These are phyloP conservation scores for Neopestalotiopsis sp. DNA, from an alignment of 2,329 filamentous ascomycete genomes.

Conservation along the genomic window DNA sequence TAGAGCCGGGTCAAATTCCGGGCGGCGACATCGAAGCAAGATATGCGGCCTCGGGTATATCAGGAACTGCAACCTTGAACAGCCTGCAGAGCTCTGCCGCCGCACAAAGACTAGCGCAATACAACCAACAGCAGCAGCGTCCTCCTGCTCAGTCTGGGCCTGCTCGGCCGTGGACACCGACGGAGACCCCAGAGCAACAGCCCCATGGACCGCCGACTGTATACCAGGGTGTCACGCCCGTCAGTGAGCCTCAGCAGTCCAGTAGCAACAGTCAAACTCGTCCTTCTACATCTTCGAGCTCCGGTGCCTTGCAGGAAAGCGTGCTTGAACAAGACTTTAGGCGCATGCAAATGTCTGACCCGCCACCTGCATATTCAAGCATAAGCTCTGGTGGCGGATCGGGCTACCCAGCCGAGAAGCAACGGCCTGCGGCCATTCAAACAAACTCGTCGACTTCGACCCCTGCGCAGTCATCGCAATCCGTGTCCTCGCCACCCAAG, in stretches of 20 bases:
- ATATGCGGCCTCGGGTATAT: slow-evolving; percentile 90
- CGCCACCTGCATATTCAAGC: slow-evolving; percentile 94
- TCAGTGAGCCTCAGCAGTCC: slow-evolving; percentile 57
- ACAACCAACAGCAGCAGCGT: slow-evolving; percentile 62
- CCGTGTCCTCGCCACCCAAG: slow-evolving; percentile 38
- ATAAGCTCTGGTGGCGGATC: slow-evolving; percentile 60
- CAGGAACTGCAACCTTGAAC: slow-evolving; percentile 81
- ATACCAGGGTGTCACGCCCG: slow-evolving; percentile 83
- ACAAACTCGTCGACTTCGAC: slow-evolving; percentile 23
- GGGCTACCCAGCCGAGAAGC: slow-evolving; percentile 82
- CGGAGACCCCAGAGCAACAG: slow-evolving; percentile 83
- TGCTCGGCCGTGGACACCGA: slow-evolving; percentile 89
- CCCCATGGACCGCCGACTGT: slow-evolving; percentile 90
- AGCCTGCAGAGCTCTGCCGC: slow-evolving; percentile 83
- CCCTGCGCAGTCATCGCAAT: slow-evolving; percentile 20
- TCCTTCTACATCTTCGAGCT: slow-evolving; percentile 25
- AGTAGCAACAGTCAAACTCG: slow-evolving; percentile 48
- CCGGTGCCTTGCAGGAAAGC: slow-evolving; percentile 59
- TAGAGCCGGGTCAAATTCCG: slow-evolving; percentile 72
- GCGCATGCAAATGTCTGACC: slow-evolving; percentile 78
- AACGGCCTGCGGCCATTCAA: slow-evolving; percentile 48
- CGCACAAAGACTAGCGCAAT: slow-evolving; percentile 80
- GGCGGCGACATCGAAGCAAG: slow-evolving; percentile 87
- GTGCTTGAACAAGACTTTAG: slow-evolving; percentile 87
- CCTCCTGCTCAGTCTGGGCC: slow-evolving; percentile 49